Evolutionary conservation across 208 protist species (phyloP).

Genomic region (Crithidia fasciculata): DNA sequence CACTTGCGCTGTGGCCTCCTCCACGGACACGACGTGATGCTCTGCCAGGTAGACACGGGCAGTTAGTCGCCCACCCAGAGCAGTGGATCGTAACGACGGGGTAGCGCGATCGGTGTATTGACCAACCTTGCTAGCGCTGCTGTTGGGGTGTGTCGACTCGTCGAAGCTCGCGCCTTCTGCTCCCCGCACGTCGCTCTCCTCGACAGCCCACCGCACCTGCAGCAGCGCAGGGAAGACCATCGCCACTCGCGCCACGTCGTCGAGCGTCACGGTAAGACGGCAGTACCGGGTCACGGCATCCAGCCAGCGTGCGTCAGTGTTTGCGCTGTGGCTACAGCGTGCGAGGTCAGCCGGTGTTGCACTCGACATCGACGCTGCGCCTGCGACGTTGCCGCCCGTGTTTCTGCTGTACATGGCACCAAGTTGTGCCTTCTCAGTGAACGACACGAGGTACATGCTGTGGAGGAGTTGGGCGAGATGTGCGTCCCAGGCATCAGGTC

Average conservation of each 20-base stretch:
- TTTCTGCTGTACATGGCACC: constrained; percentile 24
- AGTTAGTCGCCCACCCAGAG: constrained; percentile 14
- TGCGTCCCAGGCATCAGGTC: constrained; percentile 16
- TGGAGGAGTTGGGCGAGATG: constrained; percentile 68
- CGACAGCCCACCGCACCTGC: constrained; percentile 41
- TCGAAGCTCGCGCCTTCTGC: background rate
- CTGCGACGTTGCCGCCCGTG: background rate
- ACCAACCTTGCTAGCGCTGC: background rate
- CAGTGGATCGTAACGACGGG: too few relatives aligned
- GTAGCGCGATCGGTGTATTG: too few relatives aligned
- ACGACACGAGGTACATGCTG: constrained; percentile 70
- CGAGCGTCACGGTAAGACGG: constrained; percentile 45
- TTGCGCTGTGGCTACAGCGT: constrained; percentile 18
- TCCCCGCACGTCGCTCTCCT: background rate
- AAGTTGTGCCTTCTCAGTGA: constrained; percentile 73
- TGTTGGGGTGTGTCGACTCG: background rate
- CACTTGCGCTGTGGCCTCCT: constrained; percentile 35
- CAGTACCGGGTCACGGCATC: constrained; percentile 67
- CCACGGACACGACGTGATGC: constrained; percentile 40
- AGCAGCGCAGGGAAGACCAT: constrained; percentile 61
- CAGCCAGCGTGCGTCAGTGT: constrained; percentile 60
- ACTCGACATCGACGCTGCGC: background rate
- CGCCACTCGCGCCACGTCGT: constrained; percentile 71
- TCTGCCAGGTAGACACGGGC: constrained; percentile 39
- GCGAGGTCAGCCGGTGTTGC: background rate